Evolutionary conservation across 768 basidiomycete species (phyloP).

Genomic region (Leccinum longicurvipes): DNA sequence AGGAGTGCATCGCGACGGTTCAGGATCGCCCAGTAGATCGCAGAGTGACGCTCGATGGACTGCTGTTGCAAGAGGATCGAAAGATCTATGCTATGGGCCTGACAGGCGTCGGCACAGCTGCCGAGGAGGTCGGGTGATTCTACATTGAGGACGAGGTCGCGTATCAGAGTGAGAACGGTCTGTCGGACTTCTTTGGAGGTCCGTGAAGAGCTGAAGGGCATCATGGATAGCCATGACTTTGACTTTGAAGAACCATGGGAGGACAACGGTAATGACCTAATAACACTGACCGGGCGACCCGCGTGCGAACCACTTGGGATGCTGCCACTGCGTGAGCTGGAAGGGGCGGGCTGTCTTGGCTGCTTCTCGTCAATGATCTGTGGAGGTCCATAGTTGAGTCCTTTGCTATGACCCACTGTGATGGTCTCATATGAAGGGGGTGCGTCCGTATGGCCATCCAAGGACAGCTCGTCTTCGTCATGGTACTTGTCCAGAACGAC

Average conservation of each 20-base stretch:
- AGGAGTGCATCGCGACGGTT: conserved; percentile 44
- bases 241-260: not conserved
- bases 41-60: conserved; percentile 42
- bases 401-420: no score
- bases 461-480: no score
- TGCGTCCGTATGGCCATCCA: no score
- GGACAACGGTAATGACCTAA: not conserved
- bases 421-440: no score
- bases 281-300: not conserved
- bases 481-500: no score
- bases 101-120: no score
- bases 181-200: conserved; percentile 45
- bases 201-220: conserved; percentile 20
- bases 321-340: not conserved
- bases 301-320: not conserved
- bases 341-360: not conserved
- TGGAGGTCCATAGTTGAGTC: no score
- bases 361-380: conserved; percentile 19
- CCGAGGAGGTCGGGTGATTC: no score
- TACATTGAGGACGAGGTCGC: conserved; percentile 10
- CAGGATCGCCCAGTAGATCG: conserved; percentile 72
- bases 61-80: no score
- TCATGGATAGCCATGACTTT: conserved; percentile 20
- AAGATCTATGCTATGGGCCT: no score
- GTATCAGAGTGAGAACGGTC: conserved; percentile 35